phyloP scores from a whole-genome alignment of 352 stramenopile genomes.

The Pythium folliculosum region DNA sequence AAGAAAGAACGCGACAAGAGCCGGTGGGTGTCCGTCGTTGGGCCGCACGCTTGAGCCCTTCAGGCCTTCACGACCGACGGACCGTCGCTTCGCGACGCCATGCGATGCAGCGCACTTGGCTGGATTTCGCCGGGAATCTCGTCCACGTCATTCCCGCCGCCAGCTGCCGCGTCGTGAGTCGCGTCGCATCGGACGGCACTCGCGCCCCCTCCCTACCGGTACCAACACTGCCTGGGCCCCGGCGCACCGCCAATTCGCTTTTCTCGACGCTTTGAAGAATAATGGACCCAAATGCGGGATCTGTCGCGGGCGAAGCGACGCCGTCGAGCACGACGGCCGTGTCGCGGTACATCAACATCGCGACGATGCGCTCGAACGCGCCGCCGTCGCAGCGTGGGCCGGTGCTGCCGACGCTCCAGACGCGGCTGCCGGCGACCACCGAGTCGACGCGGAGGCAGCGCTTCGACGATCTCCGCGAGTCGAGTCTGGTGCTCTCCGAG shows the following conservation, averaged over 20 bases:
- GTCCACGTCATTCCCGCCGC: background rate
- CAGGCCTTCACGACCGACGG: too few species aligned
- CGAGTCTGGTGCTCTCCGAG: slow-evolving; percentile 3
- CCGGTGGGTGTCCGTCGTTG: background rate
- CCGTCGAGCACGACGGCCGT: slow-evolving; percentile 5
- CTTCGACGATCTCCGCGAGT: slow-evolving; percentile 1
- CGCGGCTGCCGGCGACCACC: slow-evolving; percentile 3
- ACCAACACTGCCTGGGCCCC: background rate
- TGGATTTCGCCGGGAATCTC: background rate
- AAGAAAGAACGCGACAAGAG: background rate
- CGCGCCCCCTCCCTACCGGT: background rate
- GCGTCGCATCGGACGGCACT: too few species aligned
- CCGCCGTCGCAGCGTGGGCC: background rate
- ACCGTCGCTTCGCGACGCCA: background rate
- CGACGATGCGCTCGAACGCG: background rate
- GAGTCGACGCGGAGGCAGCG: background rate
- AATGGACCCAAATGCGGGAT: background rate
- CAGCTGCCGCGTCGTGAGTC: background rate
- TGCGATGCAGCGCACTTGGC: background rate
- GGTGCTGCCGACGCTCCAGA: slow-evolving; percentile 10
- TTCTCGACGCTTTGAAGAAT: background rate
- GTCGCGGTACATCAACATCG: slow-evolving; percentile 19
- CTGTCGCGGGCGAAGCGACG: background rate
- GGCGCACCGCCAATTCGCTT: background rate
- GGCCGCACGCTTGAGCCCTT: too few species aligned